A percentile compares a stretch with the other conserved stretches of the same genome.
Conservation (phyloP, 2,329 filamentous ascomycete genomes). For the Paramyrothecium roridum region DNA sequence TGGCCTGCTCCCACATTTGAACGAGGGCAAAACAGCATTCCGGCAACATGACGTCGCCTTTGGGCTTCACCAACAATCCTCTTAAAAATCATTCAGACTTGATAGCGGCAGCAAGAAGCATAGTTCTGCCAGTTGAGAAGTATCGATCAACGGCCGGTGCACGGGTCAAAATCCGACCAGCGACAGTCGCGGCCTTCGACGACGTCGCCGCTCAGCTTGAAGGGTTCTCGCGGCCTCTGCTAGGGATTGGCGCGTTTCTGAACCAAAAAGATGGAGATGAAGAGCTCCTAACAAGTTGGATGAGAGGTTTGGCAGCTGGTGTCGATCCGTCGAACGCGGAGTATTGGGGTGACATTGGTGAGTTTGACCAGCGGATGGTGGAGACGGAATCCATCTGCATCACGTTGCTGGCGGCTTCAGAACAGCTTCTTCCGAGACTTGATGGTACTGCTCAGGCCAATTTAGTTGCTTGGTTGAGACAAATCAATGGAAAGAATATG, state of each 20-base stretch:
- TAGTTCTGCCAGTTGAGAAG: slow-evolving; percentile 26
- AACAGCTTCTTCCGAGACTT: slow-evolving; percentile 27
- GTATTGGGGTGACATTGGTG: slow-evolving; percentile 45
- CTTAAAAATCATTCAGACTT: slow-evolving; percentile 31
- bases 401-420: slow-evolving; percentile 40
- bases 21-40: no score
- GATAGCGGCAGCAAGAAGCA: slow-evolving; percentile 25
- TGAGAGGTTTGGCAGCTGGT: slow-evolving; percentile 23
- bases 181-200: slow-evolving; percentile 38
- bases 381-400: slow-evolving; percentile 50
- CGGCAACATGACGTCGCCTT: slow-evolving; percentile 28
- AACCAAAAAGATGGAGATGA: slow-evolving; percentile 18
- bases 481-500: slow-evolving; percentile 41
- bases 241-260: slow-evolving; percentile 25
- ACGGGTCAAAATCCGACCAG: slow-evolving; percentile 31
- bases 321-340: slow-evolving; percentile 29
- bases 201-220: slow-evolving; percentile 42
- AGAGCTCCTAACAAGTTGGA: slow-evolving; percentile 22
- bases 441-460: slow-evolving; percentile 25
- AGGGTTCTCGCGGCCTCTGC: slow-evolving; percentile 38
- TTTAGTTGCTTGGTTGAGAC: slow-evolving; percentile 35
- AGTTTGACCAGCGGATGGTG: slow-evolving; percentile 51
- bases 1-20: no score
- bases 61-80: slow-evolving; percentile 38
- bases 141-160: slow-evolving; percentile 30